Conservation (phyloP, 495 filamentous ascomycete genomes). For the Articulospora tetracladia region DNA sequence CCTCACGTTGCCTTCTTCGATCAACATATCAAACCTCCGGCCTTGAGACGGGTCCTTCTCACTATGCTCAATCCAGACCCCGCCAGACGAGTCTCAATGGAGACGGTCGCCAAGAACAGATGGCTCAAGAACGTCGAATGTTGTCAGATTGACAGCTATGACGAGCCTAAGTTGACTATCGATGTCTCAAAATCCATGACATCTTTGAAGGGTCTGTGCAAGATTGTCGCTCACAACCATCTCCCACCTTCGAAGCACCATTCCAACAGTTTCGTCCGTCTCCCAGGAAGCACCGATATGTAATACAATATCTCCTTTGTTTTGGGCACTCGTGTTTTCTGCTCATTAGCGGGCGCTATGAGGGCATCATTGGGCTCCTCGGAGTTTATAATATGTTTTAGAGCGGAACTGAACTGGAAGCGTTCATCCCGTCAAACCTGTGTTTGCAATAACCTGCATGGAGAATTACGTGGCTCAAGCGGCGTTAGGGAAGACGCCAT, state of each 20-base stretch:
- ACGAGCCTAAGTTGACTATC: slow-evolving; percentile 45
- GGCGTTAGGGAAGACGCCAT: too few species aligned
- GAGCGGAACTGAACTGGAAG: too few species aligned
- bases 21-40: slow-evolving; percentile 28
- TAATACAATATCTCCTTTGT: slow-evolving; percentile 4
- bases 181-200: slow-evolving; percentile 35
- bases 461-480: too few species aligned
- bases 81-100: slow-evolving; percentile 57
- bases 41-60: slow-evolving; percentile 59
- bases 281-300: slow-evolving; percentile 20
- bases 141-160: slow-evolving; percentile 60
- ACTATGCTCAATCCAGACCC: slow-evolving; percentile 75
- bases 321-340: background rate
- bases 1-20: slow-evolving; percentile 49
- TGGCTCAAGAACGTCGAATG: slow-evolving; percentile 68
- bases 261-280: slow-evolving; percentile 15
- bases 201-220: slow-evolving; percentile 8
- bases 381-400: background rate
- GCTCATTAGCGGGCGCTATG: background rate
- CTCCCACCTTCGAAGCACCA: slow-evolving; percentile 14
- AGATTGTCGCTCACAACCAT: slow-evolving; percentile 23
- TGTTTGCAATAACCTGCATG: too few species aligned
- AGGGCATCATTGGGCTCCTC: background rate
- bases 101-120: slow-evolving; percentile 54
- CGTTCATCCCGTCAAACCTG: too few species aligned